Evolutionary conservation across 2,329 filamentous ascomycete species (phyloP).

Genomic region (Chaetothyriales sp.): DNA sequence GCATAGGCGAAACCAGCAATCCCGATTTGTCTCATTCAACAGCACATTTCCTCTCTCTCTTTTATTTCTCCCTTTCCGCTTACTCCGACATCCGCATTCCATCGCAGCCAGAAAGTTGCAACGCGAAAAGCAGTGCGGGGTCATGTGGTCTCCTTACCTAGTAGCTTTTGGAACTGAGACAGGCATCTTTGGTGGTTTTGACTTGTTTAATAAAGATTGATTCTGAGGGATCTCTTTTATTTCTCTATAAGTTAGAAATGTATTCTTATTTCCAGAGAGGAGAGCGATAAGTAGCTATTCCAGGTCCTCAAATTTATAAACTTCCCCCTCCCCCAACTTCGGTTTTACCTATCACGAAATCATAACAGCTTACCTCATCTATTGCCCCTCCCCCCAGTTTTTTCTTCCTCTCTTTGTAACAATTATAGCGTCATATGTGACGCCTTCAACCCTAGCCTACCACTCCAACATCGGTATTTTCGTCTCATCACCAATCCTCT

Average conservation of each 20-base stretch:
- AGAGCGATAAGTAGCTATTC: neutral
- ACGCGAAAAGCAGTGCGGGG: too few species aligned
- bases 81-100: too few species aligned
- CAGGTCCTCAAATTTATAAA: neutral
- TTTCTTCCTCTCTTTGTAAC: neutral
- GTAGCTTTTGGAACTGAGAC: constrained; percentile 13
- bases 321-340: neutral
- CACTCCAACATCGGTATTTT: too few species aligned
- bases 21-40: too few species aligned
- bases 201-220: neutral
- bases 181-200: constrained; percentile 13
- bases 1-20: too few species aligned
- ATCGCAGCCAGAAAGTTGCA: neutral
- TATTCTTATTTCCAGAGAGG: neutral
- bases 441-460: too few species aligned
- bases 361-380: neutral
- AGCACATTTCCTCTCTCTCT: neutral
- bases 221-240: neutral
- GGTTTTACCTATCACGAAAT: neutral
- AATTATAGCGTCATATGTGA: too few species aligned
- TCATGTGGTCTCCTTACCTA: neutral
- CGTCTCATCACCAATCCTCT: too few species aligned
- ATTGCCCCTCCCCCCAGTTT: neutral
- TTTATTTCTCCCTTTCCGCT: neutral
- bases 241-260: neutral